Percentiles rank a stretch among this genome's conserved stretches.
phyloP scores from a whole-genome alignment of 2,329 filamentous ascomycete species.

The Penicillium sp. region DNA sequence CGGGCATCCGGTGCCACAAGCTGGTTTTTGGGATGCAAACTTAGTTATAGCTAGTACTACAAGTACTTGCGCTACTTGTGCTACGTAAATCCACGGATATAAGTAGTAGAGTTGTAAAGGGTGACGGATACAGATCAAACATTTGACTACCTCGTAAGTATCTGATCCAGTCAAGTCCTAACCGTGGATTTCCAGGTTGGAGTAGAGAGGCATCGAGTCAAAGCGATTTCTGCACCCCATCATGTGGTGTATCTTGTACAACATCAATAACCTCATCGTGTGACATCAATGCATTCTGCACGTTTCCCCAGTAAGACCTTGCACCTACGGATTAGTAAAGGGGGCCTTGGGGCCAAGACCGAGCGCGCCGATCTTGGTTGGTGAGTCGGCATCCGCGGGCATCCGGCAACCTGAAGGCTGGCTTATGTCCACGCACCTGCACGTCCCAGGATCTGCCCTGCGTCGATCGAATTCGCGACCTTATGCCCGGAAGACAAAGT shows the following conservation, averaged over 20 bases:
- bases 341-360: neutral
- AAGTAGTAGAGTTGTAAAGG: neutral
- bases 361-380: slow-evolving; percentile 15
- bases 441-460: slow-evolving; percentile 13
- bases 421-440: slow-evolving; percentile 21
- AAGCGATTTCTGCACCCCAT: neutral
- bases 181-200: no score
- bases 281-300: neutral
- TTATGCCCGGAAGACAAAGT: slow-evolving; percentile 12
- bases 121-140: neutral
- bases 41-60: neutral
- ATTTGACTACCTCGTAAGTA: neutral
- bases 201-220: neutral
- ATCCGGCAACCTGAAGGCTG: slow-evolving; percentile 13
- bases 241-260: neutral
- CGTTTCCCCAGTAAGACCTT: neutral
- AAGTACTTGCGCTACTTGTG: neutral
- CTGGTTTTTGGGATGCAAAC: neutral
- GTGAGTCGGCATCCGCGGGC: slow-evolving; percentile 19
- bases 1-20: no score
- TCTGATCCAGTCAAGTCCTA: neutral
- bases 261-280: neutral
- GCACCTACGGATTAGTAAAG: neutral
- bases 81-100: no score
- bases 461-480: slow-evolving; percentile 1